Conservation (phyloP, 257 asterid genomes). For the Fraxinus anomala region DNA sequence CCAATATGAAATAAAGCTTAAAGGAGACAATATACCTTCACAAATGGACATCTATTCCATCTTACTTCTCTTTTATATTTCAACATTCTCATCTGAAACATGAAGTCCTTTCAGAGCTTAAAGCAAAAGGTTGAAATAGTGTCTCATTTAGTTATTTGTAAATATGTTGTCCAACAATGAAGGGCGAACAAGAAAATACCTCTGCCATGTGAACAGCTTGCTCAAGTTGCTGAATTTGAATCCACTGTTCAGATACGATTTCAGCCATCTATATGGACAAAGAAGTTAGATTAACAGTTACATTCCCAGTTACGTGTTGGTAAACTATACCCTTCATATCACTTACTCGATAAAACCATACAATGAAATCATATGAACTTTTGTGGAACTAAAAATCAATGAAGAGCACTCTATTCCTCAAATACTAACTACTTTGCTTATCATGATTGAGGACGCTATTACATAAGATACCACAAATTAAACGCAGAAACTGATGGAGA, state of each 20-base stretch:
- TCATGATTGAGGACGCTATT: neutral
- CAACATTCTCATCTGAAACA: conserved; percentile 53
- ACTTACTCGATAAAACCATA: neutral
- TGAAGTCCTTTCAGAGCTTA: conserved; percentile 19
- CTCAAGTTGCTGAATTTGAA: conserved; percentile 85
- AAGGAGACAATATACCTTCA: conserved; percentile 48
- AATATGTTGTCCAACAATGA: conserved; percentile 20
- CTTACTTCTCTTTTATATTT: conserved; percentile 49
- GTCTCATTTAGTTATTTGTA: neutral
- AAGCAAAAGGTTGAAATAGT: neutral
- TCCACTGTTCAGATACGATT: conserved; percentile 86
- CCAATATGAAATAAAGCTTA: conserved; percentile 18
- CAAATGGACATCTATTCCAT: conserved; percentile 64
- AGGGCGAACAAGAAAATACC: conserved; percentile 40
- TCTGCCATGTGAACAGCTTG: conserved; percentile 87
- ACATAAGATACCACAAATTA: neutral
- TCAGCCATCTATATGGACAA: conserved; percentile 47
- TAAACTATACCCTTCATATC: neutral
- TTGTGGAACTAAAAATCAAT: neutral
- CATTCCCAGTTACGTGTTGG: neutral
- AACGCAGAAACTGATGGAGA: neutral
- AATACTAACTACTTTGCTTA: neutral
- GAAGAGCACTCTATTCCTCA: neutral
- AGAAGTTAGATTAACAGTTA: neutral
- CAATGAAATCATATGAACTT: neutral